A percentile compares a stretch with the other conserved stretches of the same genome.
Conservation (phyloP, 768 basidiomycete genomes). For the Suillus fuscotomentosus region DNA sequence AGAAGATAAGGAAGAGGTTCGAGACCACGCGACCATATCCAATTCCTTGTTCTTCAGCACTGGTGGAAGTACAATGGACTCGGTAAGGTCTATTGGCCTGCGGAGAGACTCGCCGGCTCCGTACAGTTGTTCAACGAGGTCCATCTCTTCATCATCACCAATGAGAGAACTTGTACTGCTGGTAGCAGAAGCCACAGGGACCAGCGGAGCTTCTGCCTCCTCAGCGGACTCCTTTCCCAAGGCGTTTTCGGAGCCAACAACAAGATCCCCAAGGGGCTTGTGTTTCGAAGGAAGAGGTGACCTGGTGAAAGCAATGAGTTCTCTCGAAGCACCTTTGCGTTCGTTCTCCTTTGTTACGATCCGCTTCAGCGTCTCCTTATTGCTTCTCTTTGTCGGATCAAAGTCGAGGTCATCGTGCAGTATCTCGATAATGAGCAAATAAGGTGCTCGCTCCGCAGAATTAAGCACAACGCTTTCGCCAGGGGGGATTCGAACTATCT, state of each 20-base stretch:
- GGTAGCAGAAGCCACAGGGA: constrained; percentile 18
- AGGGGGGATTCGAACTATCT: constrained; percentile 95
- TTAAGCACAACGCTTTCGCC: constrained; percentile 98
- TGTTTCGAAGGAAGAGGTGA: constrained; percentile 13
- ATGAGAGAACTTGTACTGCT: constrained; percentile 18
- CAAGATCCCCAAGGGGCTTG: constrained; percentile 21
- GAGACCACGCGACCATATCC: constrained; percentile 83
- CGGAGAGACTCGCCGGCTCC: constrained; percentile 74
- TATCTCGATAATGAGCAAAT: constrained; percentile 89
- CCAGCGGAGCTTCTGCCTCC: constrained; percentile 17
- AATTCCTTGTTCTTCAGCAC: constrained; percentile 87
- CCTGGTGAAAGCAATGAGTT: constrained; percentile 46
- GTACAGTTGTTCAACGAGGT: constrained; percentile 94
- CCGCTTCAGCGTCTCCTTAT: constrained; percentile 83
- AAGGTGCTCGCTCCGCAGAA: constrained; percentile 95
- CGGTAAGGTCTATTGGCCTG: constrained; percentile 75
- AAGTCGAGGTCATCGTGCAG: constrained; percentile 90
- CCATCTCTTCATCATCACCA: constrained; percentile 83
- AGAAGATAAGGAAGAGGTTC: constrained; percentile 44
- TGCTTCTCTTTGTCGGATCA: constrained; percentile 77
- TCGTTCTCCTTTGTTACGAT: constrained; percentile 67
- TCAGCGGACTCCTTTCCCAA: constrained; percentile 29
- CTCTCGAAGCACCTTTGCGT: constrained; percentile 54
- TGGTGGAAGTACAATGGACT: constrained; percentile 79
- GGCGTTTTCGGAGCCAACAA: constrained; percentile 30